Conservation (phyloP, 1,284 basidiomycete species). For the Ganoderma resinaceum region DNA sequence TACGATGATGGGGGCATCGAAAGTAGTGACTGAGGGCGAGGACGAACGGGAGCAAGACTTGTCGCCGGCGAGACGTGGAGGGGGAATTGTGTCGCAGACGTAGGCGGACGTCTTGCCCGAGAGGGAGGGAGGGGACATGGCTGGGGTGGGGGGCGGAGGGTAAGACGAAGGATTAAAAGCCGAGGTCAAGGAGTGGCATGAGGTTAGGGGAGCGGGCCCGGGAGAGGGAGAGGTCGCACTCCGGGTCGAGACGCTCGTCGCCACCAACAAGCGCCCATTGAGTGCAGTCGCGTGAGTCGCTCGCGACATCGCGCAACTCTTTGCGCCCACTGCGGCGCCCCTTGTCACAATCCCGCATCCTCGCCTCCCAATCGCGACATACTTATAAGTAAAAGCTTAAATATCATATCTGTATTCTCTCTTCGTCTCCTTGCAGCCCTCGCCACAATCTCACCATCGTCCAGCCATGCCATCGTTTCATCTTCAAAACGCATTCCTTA, state of each 20-base stretch:
- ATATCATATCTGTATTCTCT: no score
- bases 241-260: background rate
- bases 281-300: constrained; percentile 34
- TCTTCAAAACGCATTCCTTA: background rate
- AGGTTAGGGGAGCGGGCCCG: no score
- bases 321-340: background rate
- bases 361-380: constrained; percentile 16
- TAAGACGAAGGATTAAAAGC: constrained; percentile 7
- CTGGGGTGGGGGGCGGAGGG: constrained; percentile 13
- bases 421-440: background rate
- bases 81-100: constrained; percentile 77
- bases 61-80: constrained; percentile 55
- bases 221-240: background rate
- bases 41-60: constrained; percentile 38
- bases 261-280: constrained; percentile 22
- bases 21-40: constrained; percentile 38
- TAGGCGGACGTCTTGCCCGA: constrained; percentile 43
- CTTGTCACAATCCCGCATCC: background rate
- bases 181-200: no score
- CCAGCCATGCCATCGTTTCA: background rate
- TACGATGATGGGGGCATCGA: constrained; percentile 41
- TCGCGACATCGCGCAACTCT: constrained; percentile 37
- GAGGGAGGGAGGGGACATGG: constrained; percentile 32
- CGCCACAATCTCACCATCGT: background rate
- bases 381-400: no score